phyloP scores from a whole-genome alignment of 352 stramenopile genomes.

The Globisporangium iwayamae region DNA sequence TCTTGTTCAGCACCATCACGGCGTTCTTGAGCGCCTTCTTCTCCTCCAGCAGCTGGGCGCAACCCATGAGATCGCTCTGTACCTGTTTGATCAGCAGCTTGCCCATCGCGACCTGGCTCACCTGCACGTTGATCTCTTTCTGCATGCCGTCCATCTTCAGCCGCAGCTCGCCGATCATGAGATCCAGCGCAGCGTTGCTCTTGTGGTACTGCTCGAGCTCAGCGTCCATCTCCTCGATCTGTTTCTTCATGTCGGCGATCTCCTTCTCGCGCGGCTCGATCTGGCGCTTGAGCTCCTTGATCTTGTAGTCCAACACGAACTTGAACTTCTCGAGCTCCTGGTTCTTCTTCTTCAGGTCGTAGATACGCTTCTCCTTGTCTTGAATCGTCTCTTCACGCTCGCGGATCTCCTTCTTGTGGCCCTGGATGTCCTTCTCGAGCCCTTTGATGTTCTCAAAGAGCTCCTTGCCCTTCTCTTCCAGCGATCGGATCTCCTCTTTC shows the following conservation, averaged over 20 bases:
- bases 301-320: slow-evolving; percentile 97
- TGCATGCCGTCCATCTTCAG: slow-evolving; percentile 93
- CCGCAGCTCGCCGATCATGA: slow-evolving; percentile 93
- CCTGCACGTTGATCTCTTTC: slow-evolving; percentile 73
- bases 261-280: slow-evolving; percentile 95
- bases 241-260: slow-evolving; percentile 92
- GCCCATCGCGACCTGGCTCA: slow-evolving; percentile 55
- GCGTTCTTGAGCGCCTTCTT: slow-evolving; percentile 77
- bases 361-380: slow-evolving; percentile 96
- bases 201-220: slow-evolving; percentile 95
- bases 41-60: slow-evolving; percentile 67
- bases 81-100: slow-evolving; percentile 75
- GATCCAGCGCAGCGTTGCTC: slow-evolving; percentile 91
- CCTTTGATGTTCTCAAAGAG: slow-evolving; percentile 90
- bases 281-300: slow-evolving; percentile 95
- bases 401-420: slow-evolving; percentile 92
- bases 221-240: slow-evolving; percentile 95
- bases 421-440: slow-evolving; percentile 92
- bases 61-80: slow-evolving; percentile 69
- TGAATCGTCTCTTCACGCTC: slow-evolving; percentile 93
- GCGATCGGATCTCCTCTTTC: slow-evolving; percentile 89
- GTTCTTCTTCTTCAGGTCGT: slow-evolving; percentile 97
- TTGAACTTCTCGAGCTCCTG: slow-evolving; percentile 97
- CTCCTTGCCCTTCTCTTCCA: slow-evolving; percentile 92
- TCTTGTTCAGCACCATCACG: slow-evolving; percentile 83